Evolutionary conservation across 2,329 filamentous ascomycete species (phyloP).

Genomic region (Parastagonospora avenae): DNA sequence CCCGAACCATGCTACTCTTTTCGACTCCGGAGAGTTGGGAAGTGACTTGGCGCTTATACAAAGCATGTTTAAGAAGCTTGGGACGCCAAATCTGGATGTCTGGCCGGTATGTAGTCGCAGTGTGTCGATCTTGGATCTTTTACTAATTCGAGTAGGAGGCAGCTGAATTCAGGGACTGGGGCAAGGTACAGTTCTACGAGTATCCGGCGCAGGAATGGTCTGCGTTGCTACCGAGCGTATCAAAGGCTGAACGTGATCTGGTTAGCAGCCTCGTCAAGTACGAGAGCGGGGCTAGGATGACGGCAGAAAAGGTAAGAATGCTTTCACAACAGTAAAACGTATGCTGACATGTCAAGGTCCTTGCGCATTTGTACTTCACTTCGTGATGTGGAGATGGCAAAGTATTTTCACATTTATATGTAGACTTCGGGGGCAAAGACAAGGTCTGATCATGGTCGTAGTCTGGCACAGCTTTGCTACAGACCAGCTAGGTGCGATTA

Average conservation of each 20-base stretch:
- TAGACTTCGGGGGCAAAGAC: too few relatives aligned
- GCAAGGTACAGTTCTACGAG: constrained; percentile 77
- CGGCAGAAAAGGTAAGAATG: constrained; percentile 63
- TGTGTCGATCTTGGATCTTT: neutral
- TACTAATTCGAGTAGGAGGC: constrained; percentile 59
- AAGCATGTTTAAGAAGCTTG: constrained; percentile 89
- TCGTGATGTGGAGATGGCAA: constrained; percentile 1
- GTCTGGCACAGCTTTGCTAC: too few relatives aligned
- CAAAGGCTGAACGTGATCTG: constrained; percentile 65
- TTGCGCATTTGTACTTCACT: constrained; percentile 38
- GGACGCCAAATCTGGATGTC: constrained; percentile 76
- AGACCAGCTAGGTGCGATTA: too few relatives aligned
- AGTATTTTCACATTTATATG: too few relatives aligned
- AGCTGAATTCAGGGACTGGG: constrained; percentile 77
- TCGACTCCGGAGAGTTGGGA: constrained; percentile 86
- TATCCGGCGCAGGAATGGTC: constrained; percentile 74
- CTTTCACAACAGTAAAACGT: neutral
- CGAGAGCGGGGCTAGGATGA: constrained; percentile 69
- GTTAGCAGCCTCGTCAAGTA: constrained; percentile 73
- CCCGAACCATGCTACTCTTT: constrained; percentile 66
- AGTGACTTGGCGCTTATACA: constrained; percentile 90
- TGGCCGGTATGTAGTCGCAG: constrained; percentile 71
- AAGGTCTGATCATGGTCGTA: too few relatives aligned
- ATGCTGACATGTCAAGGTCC: constrained; percentile 22
- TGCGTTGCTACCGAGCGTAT: constrained; percentile 67